Evolutionary conservation across 1,284 basidiomycete genomes (phyloP).

Genomic region (Xerocomus nothofagi): DNA sequence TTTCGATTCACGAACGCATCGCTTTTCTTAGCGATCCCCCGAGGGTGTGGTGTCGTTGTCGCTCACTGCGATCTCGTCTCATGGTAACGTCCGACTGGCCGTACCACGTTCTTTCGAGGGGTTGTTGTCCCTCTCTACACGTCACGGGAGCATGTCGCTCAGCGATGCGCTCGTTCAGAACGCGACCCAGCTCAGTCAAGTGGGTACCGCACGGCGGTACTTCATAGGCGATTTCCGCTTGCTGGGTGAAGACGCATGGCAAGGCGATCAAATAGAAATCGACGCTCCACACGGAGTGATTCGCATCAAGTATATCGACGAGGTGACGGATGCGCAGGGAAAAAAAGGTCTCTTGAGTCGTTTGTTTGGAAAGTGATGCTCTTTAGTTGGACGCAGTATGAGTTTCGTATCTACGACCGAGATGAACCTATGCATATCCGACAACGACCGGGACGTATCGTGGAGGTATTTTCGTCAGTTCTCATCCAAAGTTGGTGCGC

Average conservation of each 20-base stretch:
- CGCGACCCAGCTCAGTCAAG: conserved; percentile 22
- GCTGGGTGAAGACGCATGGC: conserved; percentile 19
- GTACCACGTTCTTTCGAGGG: conserved; percentile 29
- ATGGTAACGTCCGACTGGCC: conserved; percentile 18
- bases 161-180: conserved; percentile 12
- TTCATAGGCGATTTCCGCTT: conserved; percentile 26
- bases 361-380: conserved; percentile 24
- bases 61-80: conserved; percentile 3
- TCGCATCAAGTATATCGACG: conserved; percentile 25
- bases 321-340: not conserved
- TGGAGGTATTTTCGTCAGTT: too few species aligned
- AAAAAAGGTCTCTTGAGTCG: conserved; percentile 17
- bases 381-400: too few species aligned
- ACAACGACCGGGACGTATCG: too few species aligned
- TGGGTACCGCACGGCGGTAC: conserved; percentile 13
- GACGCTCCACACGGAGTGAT: conserved; percentile 19
- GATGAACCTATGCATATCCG: too few species aligned
- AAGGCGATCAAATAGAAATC: conserved; percentile 23
- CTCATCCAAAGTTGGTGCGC: too few species aligned
- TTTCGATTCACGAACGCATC: not conserved
- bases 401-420: too few species aligned
- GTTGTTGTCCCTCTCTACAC: conserved; percentile 20
- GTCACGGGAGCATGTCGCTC: conserved; percentile 17
- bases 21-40: conserved; percentile 11
- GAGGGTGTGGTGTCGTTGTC: conserved; percentile 13